Percentiles rank a stretch among this genome's conserved stretches.
Conservation (phyloP, 169 alveolate species). For the Toxoplasma gondii region DNA sequence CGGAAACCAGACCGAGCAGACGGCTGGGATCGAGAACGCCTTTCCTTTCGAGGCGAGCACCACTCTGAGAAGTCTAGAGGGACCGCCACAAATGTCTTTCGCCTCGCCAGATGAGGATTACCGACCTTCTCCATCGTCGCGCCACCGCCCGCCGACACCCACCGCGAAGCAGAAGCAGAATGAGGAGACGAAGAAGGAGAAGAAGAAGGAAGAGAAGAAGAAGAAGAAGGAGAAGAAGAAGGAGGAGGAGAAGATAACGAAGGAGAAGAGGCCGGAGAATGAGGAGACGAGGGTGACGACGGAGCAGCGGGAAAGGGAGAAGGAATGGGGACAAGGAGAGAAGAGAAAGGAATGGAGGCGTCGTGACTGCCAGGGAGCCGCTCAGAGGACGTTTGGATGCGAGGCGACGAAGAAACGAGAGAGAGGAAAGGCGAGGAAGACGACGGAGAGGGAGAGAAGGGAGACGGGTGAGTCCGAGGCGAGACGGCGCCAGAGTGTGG, state of each 20-base stretch:
- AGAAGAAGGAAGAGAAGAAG: background rate
- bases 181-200: background rate
- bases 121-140: background rate
- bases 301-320: background rate
- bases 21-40: background rate
- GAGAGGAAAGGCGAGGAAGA: background rate
- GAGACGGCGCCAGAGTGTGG: background rate
- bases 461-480: background rate
- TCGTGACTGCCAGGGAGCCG: background rate
- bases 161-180: background rate
- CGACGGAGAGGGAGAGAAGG: background rate
- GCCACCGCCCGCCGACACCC: background rate
- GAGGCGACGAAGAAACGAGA: background rate
- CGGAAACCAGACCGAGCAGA: background rate
- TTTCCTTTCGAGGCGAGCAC: background rate
- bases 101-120: background rate
- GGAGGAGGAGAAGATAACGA: background rate
- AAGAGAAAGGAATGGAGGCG: background rate
- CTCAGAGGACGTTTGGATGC: background rate
- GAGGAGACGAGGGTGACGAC: background rate
- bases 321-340: background rate
- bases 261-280: background rate
- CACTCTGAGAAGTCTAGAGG: background rate
- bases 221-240: background rate
- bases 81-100: background rate